Conservation (phyloP, 257 asterid species). For the Solanum microdontum region DNA sequence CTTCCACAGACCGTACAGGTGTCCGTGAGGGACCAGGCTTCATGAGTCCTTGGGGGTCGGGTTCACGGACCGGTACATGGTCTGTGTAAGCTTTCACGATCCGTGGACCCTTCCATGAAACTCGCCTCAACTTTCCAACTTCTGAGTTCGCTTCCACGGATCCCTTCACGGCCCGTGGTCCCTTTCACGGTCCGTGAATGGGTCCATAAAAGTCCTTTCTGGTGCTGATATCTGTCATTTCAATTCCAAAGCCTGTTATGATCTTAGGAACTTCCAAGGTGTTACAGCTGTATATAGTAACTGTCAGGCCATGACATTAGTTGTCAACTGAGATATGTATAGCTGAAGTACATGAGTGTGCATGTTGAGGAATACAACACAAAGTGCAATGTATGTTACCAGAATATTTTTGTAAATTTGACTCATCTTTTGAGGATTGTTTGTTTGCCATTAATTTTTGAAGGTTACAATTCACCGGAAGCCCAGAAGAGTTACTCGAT, state of each 20-base stretch:
- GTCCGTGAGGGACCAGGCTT: neutral
- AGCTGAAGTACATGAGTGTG: neutral
- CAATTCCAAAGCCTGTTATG: neutral
- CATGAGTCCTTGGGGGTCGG: neutral
- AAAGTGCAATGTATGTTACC: neutral
- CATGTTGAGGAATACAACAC: neutral
- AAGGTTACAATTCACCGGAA: conserved; percentile 77
- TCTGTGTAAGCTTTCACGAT: neutral
- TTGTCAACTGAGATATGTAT: neutral
- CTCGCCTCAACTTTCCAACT: neutral
- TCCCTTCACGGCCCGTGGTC: neutral
- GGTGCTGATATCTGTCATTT: neutral
- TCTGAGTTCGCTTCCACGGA: neutral
- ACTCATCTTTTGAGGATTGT: neutral
- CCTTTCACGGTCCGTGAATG: neutral
- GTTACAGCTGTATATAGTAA: neutral
- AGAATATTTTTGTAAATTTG: neutral
- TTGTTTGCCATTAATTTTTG: conserved; percentile 11
- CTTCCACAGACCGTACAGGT: neutral
- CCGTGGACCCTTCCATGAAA: neutral
- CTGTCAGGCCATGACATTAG: neutral
- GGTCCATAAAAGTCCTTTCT: neutral
- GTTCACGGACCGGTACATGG: neutral
- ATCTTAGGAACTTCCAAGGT: neutral
- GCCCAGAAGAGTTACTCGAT: conserved; percentile 63